These are phyloP conservation scores for Cylindricascospora bacillispora DNA, from an alignment of 1,139 yeast genomes.

Conservation along the genomic window DNA sequence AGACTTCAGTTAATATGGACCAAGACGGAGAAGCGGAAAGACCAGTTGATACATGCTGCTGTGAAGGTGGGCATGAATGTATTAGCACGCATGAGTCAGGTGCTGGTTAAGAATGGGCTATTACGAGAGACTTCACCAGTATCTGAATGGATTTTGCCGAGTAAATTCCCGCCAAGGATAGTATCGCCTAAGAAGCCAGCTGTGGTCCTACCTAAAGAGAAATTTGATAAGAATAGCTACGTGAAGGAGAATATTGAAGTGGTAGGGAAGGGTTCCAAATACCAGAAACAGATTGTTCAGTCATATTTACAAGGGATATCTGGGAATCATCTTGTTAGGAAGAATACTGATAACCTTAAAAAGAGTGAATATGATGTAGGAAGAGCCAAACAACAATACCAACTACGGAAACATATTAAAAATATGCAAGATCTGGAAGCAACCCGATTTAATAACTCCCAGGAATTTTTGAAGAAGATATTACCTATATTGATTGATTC, in stretches of 20 bases:
- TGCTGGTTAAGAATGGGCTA: constrained; percentile 1
- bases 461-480: constrained; percentile 13
- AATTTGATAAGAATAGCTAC: background rate
- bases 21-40: too few species aligned
- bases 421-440: background rate
- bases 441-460: constrained; percentile 3
- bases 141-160: background rate
- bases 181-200: background rate
- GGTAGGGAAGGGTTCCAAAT: constrained; percentile 23
- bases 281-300: constrained; percentile 17
- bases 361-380: constrained; percentile 10
- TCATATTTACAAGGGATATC: constrained; percentile 20
- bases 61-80: too few species aligned
- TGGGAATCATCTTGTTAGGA: constrained; percentile 11
- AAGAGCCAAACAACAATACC: constrained; percentile 11
- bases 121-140: background rate
- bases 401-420: background rate
- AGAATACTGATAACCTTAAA: constrained; percentile 6
- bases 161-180: background rate
- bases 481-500: constrained; percentile 14
- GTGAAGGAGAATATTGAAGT: constrained; percentile 8
- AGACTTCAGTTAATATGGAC: too few species aligned
- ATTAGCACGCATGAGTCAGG: constrained; percentile 1
- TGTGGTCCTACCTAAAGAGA: background rate
- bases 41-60: too few species aligned